Conservation (phyloP, 345 rosid species). For the Toxicodendron radicans region DNA sequence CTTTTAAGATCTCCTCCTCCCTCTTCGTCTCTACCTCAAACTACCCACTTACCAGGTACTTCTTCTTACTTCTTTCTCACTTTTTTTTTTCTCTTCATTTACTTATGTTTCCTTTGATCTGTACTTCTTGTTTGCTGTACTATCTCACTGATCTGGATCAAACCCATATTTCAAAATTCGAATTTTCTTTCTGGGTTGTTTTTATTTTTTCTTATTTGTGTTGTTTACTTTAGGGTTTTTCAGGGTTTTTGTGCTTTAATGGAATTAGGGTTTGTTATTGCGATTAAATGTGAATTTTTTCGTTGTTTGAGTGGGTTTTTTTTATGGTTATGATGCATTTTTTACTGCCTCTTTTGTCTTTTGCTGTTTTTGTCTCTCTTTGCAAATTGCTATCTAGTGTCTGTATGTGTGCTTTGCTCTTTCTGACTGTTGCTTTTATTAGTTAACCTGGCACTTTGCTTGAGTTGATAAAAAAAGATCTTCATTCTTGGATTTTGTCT, state of each 20-base stretch:
- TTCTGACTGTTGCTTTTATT: background rate
- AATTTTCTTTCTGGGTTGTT: background rate
- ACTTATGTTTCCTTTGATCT: slow-evolving; percentile 2
- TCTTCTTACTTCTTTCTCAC: background rate
- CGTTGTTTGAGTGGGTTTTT: background rate
- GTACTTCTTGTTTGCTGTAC: background rate
- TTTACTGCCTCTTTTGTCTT: background rate
- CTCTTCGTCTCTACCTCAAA: background rate
- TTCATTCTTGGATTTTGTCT: background rate
- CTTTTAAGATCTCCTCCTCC: background rate
- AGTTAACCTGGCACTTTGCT: background rate
- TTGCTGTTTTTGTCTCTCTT: background rate
- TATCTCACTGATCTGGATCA: slow-evolving; percentile 10
- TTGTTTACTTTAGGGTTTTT: slow-evolving; percentile 1
- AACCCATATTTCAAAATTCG: background rate
- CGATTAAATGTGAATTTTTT: background rate
- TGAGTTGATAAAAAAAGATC: background rate
- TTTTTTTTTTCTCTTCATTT: background rate
- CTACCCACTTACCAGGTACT: slow-evolving; percentile 3
- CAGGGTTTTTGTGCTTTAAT: background rate
- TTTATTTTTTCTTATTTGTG: no score
- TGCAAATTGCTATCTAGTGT: background rate
- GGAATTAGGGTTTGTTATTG: slow-evolving; percentile 7
- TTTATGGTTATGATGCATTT: background rate
- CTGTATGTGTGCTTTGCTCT: background rate